Evolutionary conservation across 2,329 filamentous ascomycete genomes (phyloP).

Genomic region (Alternaria viburni): DNA sequence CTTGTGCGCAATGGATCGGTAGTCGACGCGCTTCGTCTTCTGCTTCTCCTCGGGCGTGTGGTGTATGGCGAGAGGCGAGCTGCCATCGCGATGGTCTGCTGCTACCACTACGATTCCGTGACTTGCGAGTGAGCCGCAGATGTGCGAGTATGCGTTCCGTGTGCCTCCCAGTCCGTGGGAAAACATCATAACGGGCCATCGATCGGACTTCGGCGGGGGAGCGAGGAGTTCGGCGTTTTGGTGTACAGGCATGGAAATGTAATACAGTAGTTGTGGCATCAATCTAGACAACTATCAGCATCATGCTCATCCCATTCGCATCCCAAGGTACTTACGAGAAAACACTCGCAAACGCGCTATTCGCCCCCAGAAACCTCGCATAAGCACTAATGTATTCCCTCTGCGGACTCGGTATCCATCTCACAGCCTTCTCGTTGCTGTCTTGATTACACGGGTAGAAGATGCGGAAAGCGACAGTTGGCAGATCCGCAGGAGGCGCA

Average conservation of each 20-base stretch:
- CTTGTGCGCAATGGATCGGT: conserved; percentile 63
- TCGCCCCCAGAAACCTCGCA: conserved; percentile 74
- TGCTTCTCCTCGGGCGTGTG: conserved; percentile 60
- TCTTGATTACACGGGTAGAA: conserved; percentile 69
- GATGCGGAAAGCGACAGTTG: conserved; percentile 79
- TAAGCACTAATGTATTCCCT: conserved; percentile 76
- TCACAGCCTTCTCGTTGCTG: conserved; percentile 63
- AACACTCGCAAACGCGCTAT: conserved; percentile 53
- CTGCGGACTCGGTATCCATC: conserved; percentile 81
- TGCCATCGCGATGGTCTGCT: conserved; percentile 83
- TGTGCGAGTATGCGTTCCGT: conserved; percentile 83
- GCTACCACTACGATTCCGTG: conserved; percentile 82
- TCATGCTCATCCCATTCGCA: not conserved
- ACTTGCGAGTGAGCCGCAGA: conserved; percentile 78
- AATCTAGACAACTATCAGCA: conserved; percentile 53
- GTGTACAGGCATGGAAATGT: conserved; percentile 73
- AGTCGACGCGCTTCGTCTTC: conserved; percentile 51
- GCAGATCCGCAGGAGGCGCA: conserved; percentile 59
- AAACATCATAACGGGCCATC: conserved; percentile 85
- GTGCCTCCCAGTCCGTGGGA: conserved; percentile 84
- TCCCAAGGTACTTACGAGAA: conserved; percentile 43
- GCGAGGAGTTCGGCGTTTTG: conserved; percentile 71
- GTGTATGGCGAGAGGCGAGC: conserved; percentile 75
- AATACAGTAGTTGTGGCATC: conserved; percentile 74
- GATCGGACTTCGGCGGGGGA: conserved; percentile 54